These are phyloP conservation scores for Ramalina intermedia DNA, from an alignment of 495 filamentous ascomycete genomes.

Conservation along the genomic window DNA sequence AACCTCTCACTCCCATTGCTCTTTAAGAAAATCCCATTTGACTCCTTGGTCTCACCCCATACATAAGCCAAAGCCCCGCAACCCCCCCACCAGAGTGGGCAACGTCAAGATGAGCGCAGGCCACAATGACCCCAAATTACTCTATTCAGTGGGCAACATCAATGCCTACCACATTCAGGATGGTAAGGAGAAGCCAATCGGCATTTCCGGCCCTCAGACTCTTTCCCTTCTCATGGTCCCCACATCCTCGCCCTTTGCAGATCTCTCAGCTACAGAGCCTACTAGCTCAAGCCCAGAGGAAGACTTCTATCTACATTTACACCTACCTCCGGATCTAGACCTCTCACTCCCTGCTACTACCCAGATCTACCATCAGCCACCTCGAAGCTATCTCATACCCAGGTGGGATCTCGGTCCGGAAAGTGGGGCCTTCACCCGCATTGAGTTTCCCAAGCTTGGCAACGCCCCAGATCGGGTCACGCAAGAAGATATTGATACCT, in stretches of 20 bases:
- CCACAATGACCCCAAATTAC: slow-evolving; percentile 57
- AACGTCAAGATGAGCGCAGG: slow-evolving; percentile 21
- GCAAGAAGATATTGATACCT: slow-evolving; percentile 90
- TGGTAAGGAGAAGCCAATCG: slow-evolving; percentile 70
- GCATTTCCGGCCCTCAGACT: slow-evolving; percentile 72
- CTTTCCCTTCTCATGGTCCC: slow-evolving; percentile 89
- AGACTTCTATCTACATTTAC: slow-evolving; percentile 89
- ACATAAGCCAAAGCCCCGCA: not conserved
- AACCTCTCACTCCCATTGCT: not conserved
- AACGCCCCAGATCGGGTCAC: slow-evolving; percentile 45
- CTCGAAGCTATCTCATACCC: slow-evolving; percentile 77
- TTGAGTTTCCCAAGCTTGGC: slow-evolving; percentile 70
- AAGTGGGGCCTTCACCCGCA: slow-evolving; percentile 74
- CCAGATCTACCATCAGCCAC: slow-evolving; percentile 88
- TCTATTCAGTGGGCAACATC: slow-evolving; percentile 76
- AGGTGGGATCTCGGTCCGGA: slow-evolving; percentile 84
- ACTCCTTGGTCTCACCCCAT: not conserved
- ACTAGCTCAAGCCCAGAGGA: slow-evolving; percentile 54
- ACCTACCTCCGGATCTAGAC: slow-evolving; percentile 86
- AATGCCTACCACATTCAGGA: slow-evolving; percentile 76
- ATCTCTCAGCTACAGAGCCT: slow-evolving; percentile 38
- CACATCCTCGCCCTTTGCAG: slow-evolving; percentile 57
- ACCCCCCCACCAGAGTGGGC: not conserved
- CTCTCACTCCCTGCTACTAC: slow-evolving; percentile 81
- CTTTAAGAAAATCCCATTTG: too few relatives aligned